Evolutionary conservation across 148 eudicot genomes (phyloP), one percentile per base, ranked within the genome.

Genomic region (Suaeda aralocaspica): DNA sequence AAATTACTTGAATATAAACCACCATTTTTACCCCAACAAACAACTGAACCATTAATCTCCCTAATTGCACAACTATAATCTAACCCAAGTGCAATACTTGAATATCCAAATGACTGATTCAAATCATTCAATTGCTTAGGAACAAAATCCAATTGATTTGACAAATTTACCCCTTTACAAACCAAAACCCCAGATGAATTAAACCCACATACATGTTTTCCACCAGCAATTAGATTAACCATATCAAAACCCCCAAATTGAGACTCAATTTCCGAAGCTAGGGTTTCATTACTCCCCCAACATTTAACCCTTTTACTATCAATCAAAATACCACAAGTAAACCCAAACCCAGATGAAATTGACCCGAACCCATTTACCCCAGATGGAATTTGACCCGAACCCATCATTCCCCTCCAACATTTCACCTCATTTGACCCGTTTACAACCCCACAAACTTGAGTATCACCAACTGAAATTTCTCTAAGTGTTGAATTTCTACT

Each of bases 11-110:
- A 72, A 75, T 68, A 83, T 33, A 57, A n/a, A n/a, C n/a, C 75
- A n/a, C 82, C 85, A 19, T 60, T 69, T 5, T 83, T 84, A 61
- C 99, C 99, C 91, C 92, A 87, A 75, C 99, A 95, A 28, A 82
- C 83, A n/a, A 88, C 94, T 9, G 80, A 63, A 36, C 66, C 64
- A 66, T 86, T 85, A 9, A 59, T 65, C 46, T 68, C 51, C 33
- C 89, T 77, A 65, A 87, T 83, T 9, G 82, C 97, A 61, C 97
- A 91, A 33, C 76, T 81, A 80, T 81, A 86, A 75, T 86, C 81
- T 12, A 52, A 73, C 1, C 97, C 97, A 18, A 91, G 76, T 0
- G 89, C 91, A 11, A 91, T 31, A 1, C 58, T 81, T 5, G 78
- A 67, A 59, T 64, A 88, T 53, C 77, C 81, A 29, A 22, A 58